These are phyloP conservation scores for Cutaneotrichosporon arboriforme DNA, from an alignment of 1,284 basidiomycete species.

Conservation along the genomic window DNA sequence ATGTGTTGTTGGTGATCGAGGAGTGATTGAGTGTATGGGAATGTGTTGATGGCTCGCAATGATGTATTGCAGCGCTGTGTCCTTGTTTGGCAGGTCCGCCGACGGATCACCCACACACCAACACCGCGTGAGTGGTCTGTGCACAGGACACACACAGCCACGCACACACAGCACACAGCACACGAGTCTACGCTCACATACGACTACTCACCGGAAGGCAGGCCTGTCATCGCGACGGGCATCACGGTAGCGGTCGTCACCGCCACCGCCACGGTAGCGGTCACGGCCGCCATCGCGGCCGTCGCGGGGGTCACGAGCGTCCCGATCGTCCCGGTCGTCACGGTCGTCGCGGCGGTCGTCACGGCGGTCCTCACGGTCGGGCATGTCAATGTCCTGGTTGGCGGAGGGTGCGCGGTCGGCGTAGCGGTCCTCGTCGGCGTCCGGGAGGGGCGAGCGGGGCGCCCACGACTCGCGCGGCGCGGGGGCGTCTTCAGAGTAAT, in stretches of 20 bases:
- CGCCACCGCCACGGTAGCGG: constrained; percentile 1
- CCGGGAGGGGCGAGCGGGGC: constrained; percentile 22
- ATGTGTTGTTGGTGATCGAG: too few species aligned
- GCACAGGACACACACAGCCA: background rate
- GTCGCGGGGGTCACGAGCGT: constrained; percentile 3
- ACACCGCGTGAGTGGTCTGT: background rate
- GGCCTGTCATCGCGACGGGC: background rate
- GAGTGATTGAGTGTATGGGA: too few species aligned
- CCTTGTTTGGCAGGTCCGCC: background rate
- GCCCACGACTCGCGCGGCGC: constrained; percentile 41
- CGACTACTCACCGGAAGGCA: constrained; percentile 1
- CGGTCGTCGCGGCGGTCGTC: constrained; percentile 6
- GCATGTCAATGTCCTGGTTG: constrained; percentile 12
- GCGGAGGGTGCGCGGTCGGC: constrained; percentile 14
- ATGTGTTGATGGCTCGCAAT: background rate
- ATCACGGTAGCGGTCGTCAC: constrained; percentile 1
- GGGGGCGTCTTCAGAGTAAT: constrained; percentile 19
- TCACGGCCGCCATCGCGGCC: constrained; percentile 4
- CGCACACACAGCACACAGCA: background rate
- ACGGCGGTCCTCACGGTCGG: constrained; percentile 6
- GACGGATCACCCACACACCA: too few species aligned
- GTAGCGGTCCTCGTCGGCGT: constrained; percentile 8
- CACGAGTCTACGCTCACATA: background rate
- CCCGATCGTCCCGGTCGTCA: constrained; percentile 4
- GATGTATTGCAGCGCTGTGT: background rate